Percentiles rank a stretch among this genome's conserved stretches.
Conservation (phyloP, 2,329 filamentous ascomycete genomes). For the Pyrenochaeta sp. region DNA sequence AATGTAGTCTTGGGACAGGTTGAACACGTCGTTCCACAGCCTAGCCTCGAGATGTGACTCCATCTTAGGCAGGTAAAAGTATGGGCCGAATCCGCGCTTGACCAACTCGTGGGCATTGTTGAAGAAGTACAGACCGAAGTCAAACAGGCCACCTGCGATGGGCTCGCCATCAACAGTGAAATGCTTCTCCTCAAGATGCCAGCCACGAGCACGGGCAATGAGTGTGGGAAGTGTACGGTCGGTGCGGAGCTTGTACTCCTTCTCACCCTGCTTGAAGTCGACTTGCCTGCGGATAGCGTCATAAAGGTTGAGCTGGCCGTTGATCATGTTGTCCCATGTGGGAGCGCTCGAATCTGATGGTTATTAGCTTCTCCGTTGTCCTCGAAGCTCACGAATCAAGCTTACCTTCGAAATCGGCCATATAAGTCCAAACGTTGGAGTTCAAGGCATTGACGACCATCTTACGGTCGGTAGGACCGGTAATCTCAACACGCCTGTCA, state of each 20-base stretch:
- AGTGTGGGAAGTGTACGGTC: constrained; percentile 87
- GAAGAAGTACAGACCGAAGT: constrained; percentile 99
- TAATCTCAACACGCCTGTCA: constrained; percentile 95
- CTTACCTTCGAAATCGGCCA: constrained; percentile 97
- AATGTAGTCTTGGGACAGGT: constrained; percentile 91
- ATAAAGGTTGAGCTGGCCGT: constrained; percentile 96
- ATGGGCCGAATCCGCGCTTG: constrained; percentile 83
- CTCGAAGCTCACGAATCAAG: background rate
- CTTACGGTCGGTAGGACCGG: constrained; percentile 95
- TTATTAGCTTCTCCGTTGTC: constrained; percentile 13
- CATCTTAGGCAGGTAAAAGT: constrained; percentile 99
- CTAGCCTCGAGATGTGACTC: constrained; percentile 96
- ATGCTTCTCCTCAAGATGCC: constrained; percentile 99
- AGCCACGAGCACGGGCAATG: constrained; percentile 92
- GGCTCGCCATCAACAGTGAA: constrained; percentile 94
- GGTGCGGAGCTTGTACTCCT: constrained; percentile 96
- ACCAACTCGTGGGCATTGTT: constrained; percentile 93
- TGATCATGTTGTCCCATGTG: constrained; percentile 99
- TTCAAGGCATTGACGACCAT: constrained; percentile 99
- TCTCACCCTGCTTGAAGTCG: constrained; percentile 93
- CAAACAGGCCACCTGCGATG: constrained; percentile 90
- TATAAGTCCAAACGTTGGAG: constrained; percentile 96
- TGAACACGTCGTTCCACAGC: constrained; percentile 98
- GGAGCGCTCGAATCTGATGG: constrained; percentile 85
- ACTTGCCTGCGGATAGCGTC: constrained; percentile 93